phyloP scores from a whole-genome alignment of 2,329 filamentous ascomycete genomes.

The Alternaria brassicae region DNA sequence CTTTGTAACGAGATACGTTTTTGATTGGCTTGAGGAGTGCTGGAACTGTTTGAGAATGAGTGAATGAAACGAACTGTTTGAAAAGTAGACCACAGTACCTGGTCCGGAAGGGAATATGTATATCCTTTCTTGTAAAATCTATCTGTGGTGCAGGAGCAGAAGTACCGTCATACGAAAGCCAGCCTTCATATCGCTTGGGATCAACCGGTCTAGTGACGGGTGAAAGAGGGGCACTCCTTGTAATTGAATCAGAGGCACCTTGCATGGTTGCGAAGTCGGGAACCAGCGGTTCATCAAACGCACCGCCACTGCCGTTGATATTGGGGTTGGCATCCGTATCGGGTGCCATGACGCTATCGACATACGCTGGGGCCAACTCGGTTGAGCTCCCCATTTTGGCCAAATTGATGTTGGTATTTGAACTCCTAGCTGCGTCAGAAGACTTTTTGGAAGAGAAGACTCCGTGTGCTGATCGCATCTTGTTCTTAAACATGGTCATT shows the following conservation, averaged over 20 bases:
- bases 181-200: conserved; percentile 22
- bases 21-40: conserved; percentile 28
- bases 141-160: conserved; percentile 38
- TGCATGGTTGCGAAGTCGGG: conserved; percentile 40
- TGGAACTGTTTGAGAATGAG: conserved; percentile 33
- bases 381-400: conserved; percentile 36
- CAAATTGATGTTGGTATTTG: conserved; percentile 31
- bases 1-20: conserved; percentile 27
- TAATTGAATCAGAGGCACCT: conserved; percentile 27
- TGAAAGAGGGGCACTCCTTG: conserved; percentile 29
- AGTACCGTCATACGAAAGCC: conserved; percentile 40
- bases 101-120: conserved; percentile 48
- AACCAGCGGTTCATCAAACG: conserved; percentile 41
- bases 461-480: conserved; percentile 42
- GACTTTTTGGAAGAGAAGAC: conserved; percentile 34
- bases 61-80: not conserved
- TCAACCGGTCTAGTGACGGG: conserved; percentile 18
- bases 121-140: conserved; percentile 47
- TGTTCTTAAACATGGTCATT: conserved; percentile 41
- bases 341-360: conserved; percentile 41
- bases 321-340: conserved; percentile 22
- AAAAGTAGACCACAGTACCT: conserved; percentile 32
- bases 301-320: conserved; percentile 24
- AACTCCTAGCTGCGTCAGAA: conserved; percentile 28
- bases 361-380: conserved; percentile 28